A percentile compares a stretch with the other conserved stretches of the same genome.
These are phyloP conservation scores for Cordyceps tenuipes DNA, from an alignment of 2,329 filamentous ascomycete genomes.

Conservation along the genomic window DNA sequence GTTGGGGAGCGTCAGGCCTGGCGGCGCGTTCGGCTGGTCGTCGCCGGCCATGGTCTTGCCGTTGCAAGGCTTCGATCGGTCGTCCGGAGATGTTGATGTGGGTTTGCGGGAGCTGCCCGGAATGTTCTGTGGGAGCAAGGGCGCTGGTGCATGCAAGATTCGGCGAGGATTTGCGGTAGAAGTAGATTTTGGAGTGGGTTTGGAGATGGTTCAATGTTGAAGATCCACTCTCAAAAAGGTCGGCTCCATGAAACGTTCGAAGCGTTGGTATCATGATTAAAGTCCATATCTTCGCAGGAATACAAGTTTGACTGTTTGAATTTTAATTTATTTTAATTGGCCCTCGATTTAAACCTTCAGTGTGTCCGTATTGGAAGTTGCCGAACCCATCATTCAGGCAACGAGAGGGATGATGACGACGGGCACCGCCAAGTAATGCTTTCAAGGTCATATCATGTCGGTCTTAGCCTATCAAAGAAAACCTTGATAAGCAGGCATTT, in stretches of 20 bases:
- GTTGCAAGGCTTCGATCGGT: not conserved
- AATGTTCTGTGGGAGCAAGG: not conserved
- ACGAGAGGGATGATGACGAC: too few species aligned
- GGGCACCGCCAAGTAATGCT: too few species aligned
- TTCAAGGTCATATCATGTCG: too few species aligned
- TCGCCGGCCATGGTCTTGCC: not conserved
- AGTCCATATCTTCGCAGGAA: too few species aligned
- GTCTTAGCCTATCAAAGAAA: too few species aligned
- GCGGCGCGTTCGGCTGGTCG: not conserved
- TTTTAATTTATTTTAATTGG: too few species aligned
- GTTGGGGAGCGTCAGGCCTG: conserved; percentile 1
- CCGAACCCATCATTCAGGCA: too few species aligned
- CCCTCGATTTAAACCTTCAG: too few species aligned
- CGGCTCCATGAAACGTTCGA: not conserved
- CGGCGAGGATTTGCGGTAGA: not conserved
- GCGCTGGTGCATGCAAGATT: not conserved
- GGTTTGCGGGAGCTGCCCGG: not conserved
- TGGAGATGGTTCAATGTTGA: not conserved
- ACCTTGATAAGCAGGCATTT: too few species aligned
- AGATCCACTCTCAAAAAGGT: conserved; percentile 5
- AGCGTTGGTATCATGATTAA: too few species aligned
- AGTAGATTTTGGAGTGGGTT: not conserved
- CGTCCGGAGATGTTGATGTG: not conserved
- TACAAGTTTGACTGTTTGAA: too few species aligned
- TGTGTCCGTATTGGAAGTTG: too few species aligned